Base-by-base conservation (phyloP, 768 basidiomycete species). In the Strobilomyces dryophilus region DNA sequence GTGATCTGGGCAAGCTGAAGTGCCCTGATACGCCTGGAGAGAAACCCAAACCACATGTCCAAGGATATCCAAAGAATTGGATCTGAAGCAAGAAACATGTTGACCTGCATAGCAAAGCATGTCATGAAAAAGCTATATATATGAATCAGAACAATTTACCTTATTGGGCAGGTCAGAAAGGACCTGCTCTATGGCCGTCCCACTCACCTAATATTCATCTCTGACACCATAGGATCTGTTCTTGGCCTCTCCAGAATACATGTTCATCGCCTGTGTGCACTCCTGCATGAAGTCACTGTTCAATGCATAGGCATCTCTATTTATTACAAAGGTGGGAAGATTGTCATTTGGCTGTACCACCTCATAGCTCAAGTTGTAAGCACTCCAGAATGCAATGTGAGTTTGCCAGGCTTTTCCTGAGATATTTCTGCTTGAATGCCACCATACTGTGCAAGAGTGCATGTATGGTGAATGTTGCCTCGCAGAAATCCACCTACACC, bases 331-430 rank as follows among this genome's bases (percentile, higher is more conserved):
- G 2, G 17, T 10, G 0, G 52, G 52, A 3, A 4, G 20, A 24
- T 54, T 59, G 46, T 52, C 44, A 45, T 43, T 49, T 3, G 60
- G 41, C 4, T 35, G 31, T 3, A 60, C 26, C 0, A 35, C 53
- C 35, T 64, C 56, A 45, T 61, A 62, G 12, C 39, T 45, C 8
- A 62, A 54, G 8, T 62, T 62, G 51, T 64, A 64, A 5, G 56
- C 44, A 31, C 24, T 61, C 26, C 43, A 8, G 42, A 62, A 64
- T 1, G 47, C 27, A 2, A 60, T 11, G 11, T 64, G 61, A 0
- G 49, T 57, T 2, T 55, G 51, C 1, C 52, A 35, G 37, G 18
- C 6, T 59, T 49, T 26, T n/a, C n/a, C n/a, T 55, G 31, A 11
- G 29, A 7, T 52, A 62, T 64, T 11, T 58, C 47, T 4, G 60